Evolutionary conservation across 352 stramenopile genomes (phyloP), one percentile per base, ranked within the genome.

Genomic region (Aphanomyces stellatus): DNA sequence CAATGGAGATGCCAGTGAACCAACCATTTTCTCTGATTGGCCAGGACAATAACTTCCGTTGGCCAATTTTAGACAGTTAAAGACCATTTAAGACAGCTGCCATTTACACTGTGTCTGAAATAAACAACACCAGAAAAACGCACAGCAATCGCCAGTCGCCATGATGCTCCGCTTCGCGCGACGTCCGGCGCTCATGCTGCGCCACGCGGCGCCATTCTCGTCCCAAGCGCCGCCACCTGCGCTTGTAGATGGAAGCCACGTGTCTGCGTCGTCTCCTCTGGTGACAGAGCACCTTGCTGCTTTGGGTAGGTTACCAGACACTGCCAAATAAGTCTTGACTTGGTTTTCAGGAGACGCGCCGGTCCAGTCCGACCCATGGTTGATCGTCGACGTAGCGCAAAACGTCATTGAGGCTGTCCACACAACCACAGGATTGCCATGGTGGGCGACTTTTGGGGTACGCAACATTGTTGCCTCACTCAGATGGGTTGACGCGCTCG

Each of bases 361-460:
- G n/a, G n/a, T n/a, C n/a, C n/a, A n/a, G n/a, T n/a, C n/a, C 24
- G 65, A 68, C 7, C 28, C 67, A 7, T 48, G 69, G 51, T 68
- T 61, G 17, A 43, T 90, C 11, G 81, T 91, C 13, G 78, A 90
- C 51, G 76, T 66, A 27, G 78, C 87, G 46, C 83, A 91, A 55
- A 70, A 74, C 22, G 51, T 76, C 48, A 74, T 91, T 27, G 83
- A 91, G 46, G 65, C 71, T 17, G 73, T 91, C 27, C 83, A 91
- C 73, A 73, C 59, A 49, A 80, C 77, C 22, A 88, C 80, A 25
- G 83, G 83, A 2, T 65, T 91, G 69, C 83, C 83, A 1, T 91
- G 83, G 83, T 91, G 83, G 83, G 79, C 83, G 7, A 88, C 81
- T 31, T 73, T 91, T 19, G 64, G 77, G 59, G 81, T 88, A 61